Base-by-base conservation (phyloP, 2,329 filamentous ascomycete species). In the Ascochyta pisi region DNA sequence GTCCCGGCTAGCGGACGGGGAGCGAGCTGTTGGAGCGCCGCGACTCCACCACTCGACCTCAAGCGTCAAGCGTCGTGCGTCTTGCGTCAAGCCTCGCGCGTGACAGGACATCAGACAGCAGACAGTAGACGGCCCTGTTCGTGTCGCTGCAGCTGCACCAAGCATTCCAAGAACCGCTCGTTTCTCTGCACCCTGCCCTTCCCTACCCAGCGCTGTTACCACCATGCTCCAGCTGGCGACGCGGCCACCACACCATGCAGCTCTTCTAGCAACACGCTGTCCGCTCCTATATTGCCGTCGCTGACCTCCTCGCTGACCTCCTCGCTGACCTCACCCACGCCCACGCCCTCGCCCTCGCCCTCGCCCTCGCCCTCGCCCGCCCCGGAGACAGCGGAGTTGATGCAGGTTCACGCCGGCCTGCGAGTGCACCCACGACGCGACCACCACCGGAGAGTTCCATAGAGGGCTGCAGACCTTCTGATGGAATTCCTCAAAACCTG, bases 401-500 rank as follows among this genome's bases (percentile, higher is more conserved):
- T 76, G 66, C 72, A 73, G 69, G 65, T 64, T 63, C 69, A 65
- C 64, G 73, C 71, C 49, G 57, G 63, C 58, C 62, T 63, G 50
- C 71, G 71, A 68, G 63, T 73, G 65, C 65, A 71, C 52, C 61
- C 69, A 61, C 66, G 64, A 67, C 68, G 71, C 63, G 65, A 70
- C 58, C 73, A 75, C 65, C 73, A 76, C 63, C 60, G 68, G 70
- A 62, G 67, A 61, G 69, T 76, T 72, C 73, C 73, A 62, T 76
- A 73, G 67, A 63, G 63, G 63, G 66, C 57, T 46, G 54, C 61
- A 34, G 58, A 62, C 64, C 70, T 63, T 71, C 71, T 71, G 70
- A 75, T 76, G 72, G 70, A 75, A 70, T 73, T 73, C 72, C 68
- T 73, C 66, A 74, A 67, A 57, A 68, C 67, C 34, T 75, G 73